Conservation (phyloP, 2,329 filamentous ascomycete genomes). For the Metarhizium rileyi region DNA sequence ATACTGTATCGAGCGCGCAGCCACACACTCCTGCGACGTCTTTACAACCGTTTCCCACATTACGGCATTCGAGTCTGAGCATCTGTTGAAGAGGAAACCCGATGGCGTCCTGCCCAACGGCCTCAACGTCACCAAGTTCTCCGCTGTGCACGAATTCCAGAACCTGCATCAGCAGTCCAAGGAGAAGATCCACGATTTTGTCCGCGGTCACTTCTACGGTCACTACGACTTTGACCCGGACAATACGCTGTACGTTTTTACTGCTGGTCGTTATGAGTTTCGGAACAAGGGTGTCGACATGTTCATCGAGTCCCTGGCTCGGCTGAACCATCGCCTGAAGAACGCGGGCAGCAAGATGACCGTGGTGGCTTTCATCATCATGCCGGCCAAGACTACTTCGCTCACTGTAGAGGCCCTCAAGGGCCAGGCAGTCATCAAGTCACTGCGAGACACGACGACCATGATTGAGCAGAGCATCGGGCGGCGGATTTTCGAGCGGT, state of each 20-base stretch:
- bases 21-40: constrained; percentile 85
- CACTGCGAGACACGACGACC: constrained; percentile 82
- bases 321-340: constrained; percentile 91
- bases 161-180: constrained; percentile 95
- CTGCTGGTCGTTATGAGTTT: constrained; percentile 93
- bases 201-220: constrained; percentile 95
- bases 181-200: constrained; percentile 97
- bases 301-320: constrained; percentile 95
- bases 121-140: constrained; percentile 94
- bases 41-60: constrained; percentile 99
- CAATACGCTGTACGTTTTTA: constrained; percentile 97
- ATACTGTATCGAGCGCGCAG: constrained; percentile 94
- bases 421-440: constrained; percentile 96
- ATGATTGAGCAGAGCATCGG: constrained; percentile 90
- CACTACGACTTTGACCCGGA: constrained; percentile 96
- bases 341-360: constrained; percentile 76
- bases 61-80: constrained; percentile 95
- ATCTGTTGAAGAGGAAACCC: constrained; percentile 92
- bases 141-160: constrained; percentile 97
- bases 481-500: constrained; percentile 88
- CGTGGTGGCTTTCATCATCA: constrained; percentile 95
- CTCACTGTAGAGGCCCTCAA: constrained; percentile 92
- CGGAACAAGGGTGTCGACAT: constrained; percentile 98
- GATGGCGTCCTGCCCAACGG: constrained; percentile 95
- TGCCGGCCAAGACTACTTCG: constrained; percentile 93